These are phyloP conservation scores for Camillea tinctor DNA, from an alignment of 2,329 filamentous ascomycete species.

Conservation along the genomic window DNA sequence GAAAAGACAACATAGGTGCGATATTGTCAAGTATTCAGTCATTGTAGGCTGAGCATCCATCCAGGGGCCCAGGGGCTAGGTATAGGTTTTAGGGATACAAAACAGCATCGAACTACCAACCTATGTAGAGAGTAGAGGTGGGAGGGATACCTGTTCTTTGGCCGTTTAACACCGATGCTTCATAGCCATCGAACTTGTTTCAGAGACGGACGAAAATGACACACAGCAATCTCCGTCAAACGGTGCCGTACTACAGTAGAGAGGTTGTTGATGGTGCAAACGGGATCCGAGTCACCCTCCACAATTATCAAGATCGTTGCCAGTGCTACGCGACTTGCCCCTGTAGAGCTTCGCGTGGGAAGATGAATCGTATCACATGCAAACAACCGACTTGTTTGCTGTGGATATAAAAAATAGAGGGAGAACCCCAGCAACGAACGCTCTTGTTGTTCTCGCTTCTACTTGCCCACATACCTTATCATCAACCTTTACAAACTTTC, in stretches of 20 bases:
- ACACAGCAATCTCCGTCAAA: background rate
- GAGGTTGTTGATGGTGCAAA: background rate
- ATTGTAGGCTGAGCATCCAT: no score
- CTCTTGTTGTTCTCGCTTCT: background rate
- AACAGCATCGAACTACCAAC: no score
- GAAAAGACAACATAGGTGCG: no score
- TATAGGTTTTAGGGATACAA: no score
- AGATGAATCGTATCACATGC: background rate
- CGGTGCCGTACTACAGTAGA: background rate
- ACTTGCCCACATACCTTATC: background rate
- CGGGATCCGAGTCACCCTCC: background rate
- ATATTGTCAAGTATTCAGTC: no score
- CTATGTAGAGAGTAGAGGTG: no score
- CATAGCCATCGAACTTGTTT: background rate
- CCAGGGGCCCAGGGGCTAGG: no score
- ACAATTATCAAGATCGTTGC: background rate
- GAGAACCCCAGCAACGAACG: background rate
- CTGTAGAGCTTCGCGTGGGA: background rate
- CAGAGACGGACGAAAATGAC: background rate
- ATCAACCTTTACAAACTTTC: background rate
- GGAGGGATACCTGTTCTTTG: background rate
- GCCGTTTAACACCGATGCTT: background rate
- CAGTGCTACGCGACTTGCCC: background rate
- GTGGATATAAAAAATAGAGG: background rate
- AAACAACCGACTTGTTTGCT: background rate